Conservation (phyloP, 2,329 filamentous ascomycete genomes). For the Colletotrichum trifolii region DNA sequence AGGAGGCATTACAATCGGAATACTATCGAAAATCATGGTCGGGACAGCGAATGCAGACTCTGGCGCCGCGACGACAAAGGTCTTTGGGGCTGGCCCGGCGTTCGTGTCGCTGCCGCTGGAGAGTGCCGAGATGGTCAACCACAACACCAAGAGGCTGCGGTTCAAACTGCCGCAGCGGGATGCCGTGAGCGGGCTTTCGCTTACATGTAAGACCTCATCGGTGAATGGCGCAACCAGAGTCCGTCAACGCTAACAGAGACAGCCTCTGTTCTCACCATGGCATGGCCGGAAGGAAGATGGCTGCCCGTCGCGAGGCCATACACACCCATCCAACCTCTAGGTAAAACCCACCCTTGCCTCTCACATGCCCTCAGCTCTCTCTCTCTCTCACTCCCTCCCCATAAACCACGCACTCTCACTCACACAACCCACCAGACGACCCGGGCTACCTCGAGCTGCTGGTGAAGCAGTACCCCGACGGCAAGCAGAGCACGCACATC, state of each 20-base stretch:
- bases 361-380: too few species aligned
- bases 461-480: constrained; percentile 75
- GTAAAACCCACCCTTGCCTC: constrained; percentile 45
- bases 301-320: constrained; percentile 73
- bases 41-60: constrained; percentile 35
- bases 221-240: constrained; percentile 52
- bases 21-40: constrained; percentile 40
- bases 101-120: constrained; percentile 86
- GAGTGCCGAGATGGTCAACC: constrained; percentile 82
- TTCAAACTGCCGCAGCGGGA: constrained; percentile 89
- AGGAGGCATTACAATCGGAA: constrained; percentile 16
- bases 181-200: constrained; percentile 81
- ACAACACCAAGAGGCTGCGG: constrained; percentile 93
- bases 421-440: constrained; percentile 53
- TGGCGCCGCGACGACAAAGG: constrained; percentile 20
- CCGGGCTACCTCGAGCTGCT: constrained; percentile 71
- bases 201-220: constrained; percentile 92
- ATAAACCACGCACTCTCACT: not conserved
- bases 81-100: constrained; percentile 50
- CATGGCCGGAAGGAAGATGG: constrained; percentile 67
- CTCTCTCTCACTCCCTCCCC: too few species aligned
- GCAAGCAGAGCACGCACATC: constrained; percentile 73
- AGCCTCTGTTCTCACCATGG: constrained; percentile 39
- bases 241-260: constrained; percentile 60
- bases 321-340: constrained; percentile 68